These are phyloP conservation scores for Ophiosphaerella herpotricha DNA, from an alignment of 2,329 filamentous ascomycete genomes.

Conservation along the genomic window DNA sequence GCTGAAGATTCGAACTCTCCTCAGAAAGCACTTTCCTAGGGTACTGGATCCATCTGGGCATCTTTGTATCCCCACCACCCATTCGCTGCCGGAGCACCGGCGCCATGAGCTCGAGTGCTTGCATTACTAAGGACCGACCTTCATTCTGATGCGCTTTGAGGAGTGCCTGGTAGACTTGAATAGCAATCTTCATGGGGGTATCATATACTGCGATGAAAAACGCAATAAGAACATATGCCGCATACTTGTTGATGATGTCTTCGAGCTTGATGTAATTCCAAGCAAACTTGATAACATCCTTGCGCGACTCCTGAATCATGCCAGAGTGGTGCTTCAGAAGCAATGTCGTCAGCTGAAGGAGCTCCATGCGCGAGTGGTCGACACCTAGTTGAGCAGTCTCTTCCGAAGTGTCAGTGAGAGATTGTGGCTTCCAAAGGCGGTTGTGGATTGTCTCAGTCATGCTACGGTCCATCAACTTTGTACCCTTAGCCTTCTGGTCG, in stretches of 20 bases:
- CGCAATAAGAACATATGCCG: conserved; percentile 92
- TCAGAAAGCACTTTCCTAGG: conserved; percentile 90
- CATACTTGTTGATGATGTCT: conserved; percentile 98
- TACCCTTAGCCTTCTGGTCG: conserved; percentile 59
- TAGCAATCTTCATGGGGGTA: conserved; percentile 92
- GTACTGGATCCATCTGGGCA: conserved; percentile 84
- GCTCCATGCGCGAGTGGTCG: conserved; percentile 94
- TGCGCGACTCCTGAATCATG: conserved; percentile 86
- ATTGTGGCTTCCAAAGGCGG: conserved; percentile 90
- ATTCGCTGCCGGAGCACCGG: conserved; percentile 89
- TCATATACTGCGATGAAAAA: conserved; percentile 99
- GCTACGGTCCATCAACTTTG: conserved; percentile 79
- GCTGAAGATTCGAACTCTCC: conserved; percentile 91
- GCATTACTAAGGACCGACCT: conserved; percentile 86
- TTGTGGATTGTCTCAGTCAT: conserved; percentile 90
- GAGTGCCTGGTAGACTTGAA: conserved; percentile 90
- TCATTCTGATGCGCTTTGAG: conserved; percentile 94
- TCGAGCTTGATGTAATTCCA: conserved; percentile 98
- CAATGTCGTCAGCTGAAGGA: conserved; percentile 91
- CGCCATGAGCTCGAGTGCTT: conserved; percentile 92
- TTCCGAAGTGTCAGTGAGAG: conserved; percentile 76
- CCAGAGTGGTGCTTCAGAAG: conserved; percentile 92
- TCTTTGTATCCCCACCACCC: conserved; percentile 70
- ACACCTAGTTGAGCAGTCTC: conserved; percentile 84
- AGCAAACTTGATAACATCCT: conserved; percentile 98